phyloP scores from a whole-genome alignment of 73 alveolate genomes.

The Tetrahymena borealis region DNA sequence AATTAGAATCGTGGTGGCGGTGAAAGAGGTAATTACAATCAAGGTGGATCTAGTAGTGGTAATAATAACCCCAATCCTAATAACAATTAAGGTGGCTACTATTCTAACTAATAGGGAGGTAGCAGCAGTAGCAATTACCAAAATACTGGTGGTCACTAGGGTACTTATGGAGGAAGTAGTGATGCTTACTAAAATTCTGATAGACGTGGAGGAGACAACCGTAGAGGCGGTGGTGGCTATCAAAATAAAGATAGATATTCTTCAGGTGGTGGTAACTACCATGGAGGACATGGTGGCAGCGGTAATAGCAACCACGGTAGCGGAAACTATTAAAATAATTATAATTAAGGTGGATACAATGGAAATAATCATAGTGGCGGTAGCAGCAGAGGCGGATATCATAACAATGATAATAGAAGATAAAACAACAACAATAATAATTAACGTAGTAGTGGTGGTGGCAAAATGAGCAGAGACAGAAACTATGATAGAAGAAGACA shows the following conservation, averaged over 20 bases:
- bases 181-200: neutral
- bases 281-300: neutral
- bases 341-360: neutral
- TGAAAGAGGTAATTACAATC: neutral
- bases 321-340: neutral
- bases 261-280: neutral
- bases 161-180: neutral
- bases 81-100: neutral
- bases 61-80: neutral
- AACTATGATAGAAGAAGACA: neutral
- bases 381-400: neutral
- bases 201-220: neutral
- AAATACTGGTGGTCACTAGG: neutral
- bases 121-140: neutral
- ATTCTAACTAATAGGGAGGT: too few species aligned
- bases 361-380: neutral
- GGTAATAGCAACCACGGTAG: neutral
- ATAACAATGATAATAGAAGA: neutral
- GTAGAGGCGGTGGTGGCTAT: slow-evolving; percentile 2
- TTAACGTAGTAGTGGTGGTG: neutral
- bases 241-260: neutral
- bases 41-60: neutral
- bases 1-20: neutral
- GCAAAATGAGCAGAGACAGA: neutral
- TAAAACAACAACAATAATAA: neutral